Evolutionary conservation across 2,329 filamentous ascomycete species (phyloP), one percentile per base, ranked within the genome.

Genomic region (Blastomyces percursus): DNA sequence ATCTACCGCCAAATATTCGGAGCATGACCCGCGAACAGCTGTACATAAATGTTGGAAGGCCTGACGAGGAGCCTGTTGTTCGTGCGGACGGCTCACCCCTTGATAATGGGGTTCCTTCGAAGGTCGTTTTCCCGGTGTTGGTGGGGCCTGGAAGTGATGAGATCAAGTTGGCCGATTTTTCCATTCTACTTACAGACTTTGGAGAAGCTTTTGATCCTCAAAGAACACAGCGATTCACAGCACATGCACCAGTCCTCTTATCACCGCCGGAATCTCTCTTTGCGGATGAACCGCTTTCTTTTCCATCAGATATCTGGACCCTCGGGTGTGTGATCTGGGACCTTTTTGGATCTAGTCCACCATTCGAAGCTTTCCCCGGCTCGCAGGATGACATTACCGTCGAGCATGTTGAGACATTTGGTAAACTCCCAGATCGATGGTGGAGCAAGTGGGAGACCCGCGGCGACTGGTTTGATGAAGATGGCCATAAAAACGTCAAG

Each of bases 231-330:
- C 65, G 38, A 59, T 66, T 61, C 30, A 46, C 58, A 14, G 66
- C 66, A 59, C 64, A 66, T 66, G 70, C 65, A 32, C 68, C 67
- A 59, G 66, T 68, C 30, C 14, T 62, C 60, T 19, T 68, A 44
- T 50, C 62, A 35, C 65, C 61, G 1, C 62, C 63, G 14, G 63
- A 67, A 61, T 44, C 64, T 1, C 42, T 12, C 54, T 66, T 66
- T 40, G 60, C 58, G 44, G 63, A 60, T 57, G 54, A 66, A 5
- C 61, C 72, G 2, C 71, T 76, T 46, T 70, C 71, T 5, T 72
- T 71, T 35, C 30, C 68, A 14, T 71, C 69, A 5, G 73, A 77
- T 61, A 73, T 74, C 14, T 76, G 73, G 74, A 75, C 70, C n/a
- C 68, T 62, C 66, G 38, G 38, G 38, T 40, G 38, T 40, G 38